Percentiles rank a stretch among this genome's conserved stretches.
These are phyloP conservation scores for Phytophthora agathidicida DNA, from an alignment of 352 stramenopile genomes.

Conservation along the genomic window DNA sequence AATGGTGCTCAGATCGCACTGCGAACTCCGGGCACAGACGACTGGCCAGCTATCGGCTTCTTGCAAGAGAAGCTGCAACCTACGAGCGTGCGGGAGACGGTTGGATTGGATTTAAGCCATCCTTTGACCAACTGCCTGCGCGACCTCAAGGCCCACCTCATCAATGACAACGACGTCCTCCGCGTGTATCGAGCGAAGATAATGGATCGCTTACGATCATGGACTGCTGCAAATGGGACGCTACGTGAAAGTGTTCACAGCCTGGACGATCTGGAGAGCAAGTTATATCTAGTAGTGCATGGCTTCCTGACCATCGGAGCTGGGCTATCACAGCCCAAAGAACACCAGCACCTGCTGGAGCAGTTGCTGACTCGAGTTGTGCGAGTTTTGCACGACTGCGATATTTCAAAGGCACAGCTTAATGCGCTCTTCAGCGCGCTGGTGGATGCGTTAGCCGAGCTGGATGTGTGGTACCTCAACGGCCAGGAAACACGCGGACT, in stretches of 20 bases:
- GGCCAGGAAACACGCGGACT: conserved; percentile 57
- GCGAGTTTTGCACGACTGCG: conserved; percentile 66
- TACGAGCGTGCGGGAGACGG: conserved; percentile 56
- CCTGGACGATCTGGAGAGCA: conserved; percentile 43
- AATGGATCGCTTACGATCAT: conserved; percentile 40
- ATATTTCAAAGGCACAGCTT: conserved; percentile 42
- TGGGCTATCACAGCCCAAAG: conserved; percentile 76
- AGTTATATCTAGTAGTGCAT: conserved; percentile 70
- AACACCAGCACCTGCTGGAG: conserved; percentile 72
- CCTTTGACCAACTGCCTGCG: conserved; percentile 69
- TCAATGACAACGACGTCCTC: conserved; percentile 76
- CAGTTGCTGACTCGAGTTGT: conserved; percentile 68
- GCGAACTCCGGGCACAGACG: conserved; percentile 19
- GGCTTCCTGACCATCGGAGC: conserved; percentile 76
- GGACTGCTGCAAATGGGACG: conserved; percentile 8
- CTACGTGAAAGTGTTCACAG: conserved; percentile 20
- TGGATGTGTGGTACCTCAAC: conserved; percentile 82
- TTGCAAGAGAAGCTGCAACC: conserved; percentile 63
- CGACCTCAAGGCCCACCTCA: conserved; percentile 77
- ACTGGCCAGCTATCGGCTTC: conserved; percentile 59
- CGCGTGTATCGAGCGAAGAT: conserved; percentile 49
- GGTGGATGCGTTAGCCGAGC: conserved; percentile 64
- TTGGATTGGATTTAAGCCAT: conserved; percentile 69
- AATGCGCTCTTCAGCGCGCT: conserved; percentile 69
- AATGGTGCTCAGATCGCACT: conserved; percentile 58